phyloP scores from a whole-genome alignment of 2,329 filamentous ascomycete species.

The Aureobasidium mangrovei region DNA sequence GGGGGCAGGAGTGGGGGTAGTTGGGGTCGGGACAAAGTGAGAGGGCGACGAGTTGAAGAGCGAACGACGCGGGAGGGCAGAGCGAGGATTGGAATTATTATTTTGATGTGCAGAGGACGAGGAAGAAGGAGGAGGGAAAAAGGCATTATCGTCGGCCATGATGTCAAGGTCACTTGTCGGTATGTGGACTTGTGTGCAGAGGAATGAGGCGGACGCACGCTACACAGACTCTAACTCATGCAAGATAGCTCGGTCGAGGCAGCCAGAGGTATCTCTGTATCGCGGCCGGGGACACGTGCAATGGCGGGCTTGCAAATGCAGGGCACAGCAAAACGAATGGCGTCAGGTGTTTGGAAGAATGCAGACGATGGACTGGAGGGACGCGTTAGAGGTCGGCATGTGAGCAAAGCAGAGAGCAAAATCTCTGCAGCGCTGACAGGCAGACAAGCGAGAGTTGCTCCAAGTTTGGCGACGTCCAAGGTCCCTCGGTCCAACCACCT shows the following conservation, averaged over 20 bases:
- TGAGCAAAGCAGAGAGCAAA: not conserved
- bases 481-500: not conserved
- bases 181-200: not conserved
- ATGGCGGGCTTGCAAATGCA: too few species aligned
- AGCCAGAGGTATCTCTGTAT: slow-evolving; percentile 2
- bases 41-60: slow-evolving; percentile 10
- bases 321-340: not conserved
- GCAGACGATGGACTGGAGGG: not conserved
- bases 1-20: slow-evolving; percentile 12
- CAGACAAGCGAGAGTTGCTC: too few species aligned
- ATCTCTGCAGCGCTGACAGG: too few species aligned
- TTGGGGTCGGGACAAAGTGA: slow-evolving; percentile 1
- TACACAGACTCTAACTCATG: slow-evolving; percentile 12
- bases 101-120: not conserved
- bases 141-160: slow-evolving; percentile 13
- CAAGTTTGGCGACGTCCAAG: not conserved
- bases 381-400: not conserved
- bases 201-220: slow-evolving; percentile 11
- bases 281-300: not conserved
- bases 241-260: slow-evolving; percentile 1
- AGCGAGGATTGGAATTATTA: not conserved
- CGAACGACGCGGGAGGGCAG: not conserved
- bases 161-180: slow-evolving; percentile 6
- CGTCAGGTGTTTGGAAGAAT: not conserved
- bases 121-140: not conserved